Base-by-base conservation (phyloP, 805 yeast species). In the Starmerella floris region DNA sequence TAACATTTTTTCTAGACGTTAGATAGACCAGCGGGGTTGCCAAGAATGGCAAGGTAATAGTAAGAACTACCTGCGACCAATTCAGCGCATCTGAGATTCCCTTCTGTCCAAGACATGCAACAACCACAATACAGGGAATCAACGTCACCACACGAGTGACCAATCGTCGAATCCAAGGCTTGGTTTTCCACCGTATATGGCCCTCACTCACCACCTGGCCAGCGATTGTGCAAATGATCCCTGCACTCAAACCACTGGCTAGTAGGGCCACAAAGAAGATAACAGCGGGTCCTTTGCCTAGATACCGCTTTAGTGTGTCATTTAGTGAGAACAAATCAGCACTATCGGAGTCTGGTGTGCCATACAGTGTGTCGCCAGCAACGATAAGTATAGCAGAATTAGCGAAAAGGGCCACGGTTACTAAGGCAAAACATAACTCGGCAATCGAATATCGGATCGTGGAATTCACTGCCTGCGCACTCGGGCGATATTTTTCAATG, bases 171-270 rank as follows among this genome's bases (percentile, higher is more conserved):
- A 78, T 55, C 82, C 94, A 79, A 3, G 95, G 95, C 47, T 68
- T 70, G 33, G 83, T 51, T 2, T 72, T 74, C 95, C 95, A 85
- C 41, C 77, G 72, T 31, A 87, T 65, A 55, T 83, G 88, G 1
- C 96, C 96, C 59, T 87, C 96, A 51, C 84, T 74, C 2, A 87
- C 95, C 52, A 87, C 77, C 61, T 87, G 94, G 9, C 95, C 95
- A 0, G 94, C 83, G 64, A 87, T 79, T 0, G 96, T 87, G 59
- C 95, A 85, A 2, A 85, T 87, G 34, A 87, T 76, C 38, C 95
- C 94, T 0, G 95, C 95, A 36, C 87, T 79, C 55, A 82, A 85
- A 5, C 95, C 95, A 44, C 91, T 79, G 45, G 82, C 73, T 31
- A 87, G 64, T 52, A 87, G 66, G 0, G 95, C 95, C 41, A 83